Evolutionary conservation across 306 rosid species (phyloP), one percentile per base, ranked within the genome.

Genomic region (Ormosia semicastrata): DNA sequence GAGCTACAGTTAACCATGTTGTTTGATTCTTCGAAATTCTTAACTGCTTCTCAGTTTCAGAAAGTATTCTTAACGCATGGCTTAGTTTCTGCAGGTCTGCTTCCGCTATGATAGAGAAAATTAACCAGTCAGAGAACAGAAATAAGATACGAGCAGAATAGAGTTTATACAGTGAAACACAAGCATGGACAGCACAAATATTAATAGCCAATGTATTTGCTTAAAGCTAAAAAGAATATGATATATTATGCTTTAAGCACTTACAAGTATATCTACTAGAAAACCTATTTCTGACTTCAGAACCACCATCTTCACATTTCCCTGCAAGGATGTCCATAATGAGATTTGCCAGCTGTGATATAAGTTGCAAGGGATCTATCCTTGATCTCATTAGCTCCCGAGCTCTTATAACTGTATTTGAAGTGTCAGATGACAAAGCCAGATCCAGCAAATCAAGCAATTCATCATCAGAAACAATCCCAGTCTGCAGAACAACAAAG

Each of bases 241-340:
- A 71, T 15, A 10, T 6, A 33, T 36, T 54, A 78, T 37, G 49
- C 14, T 9, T 11, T 66, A 77, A 74, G 47, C 10, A 88, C 97
- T 90, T 88, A 94, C 97, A 86, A 2, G 81, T 78, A 69, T 88
- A 91, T 78, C 80, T 87, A 52, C 65, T 66, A 36, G 76, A 84
- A 75, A 92, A 90, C 81, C 76, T 87, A 74, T 71, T 87, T 67
- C 85, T 77, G 68, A 76, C 81, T 84, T 89, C 93, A 52, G 90
- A 86, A 56, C 79, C 78, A 66, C 86, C 83, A 64, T 86, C 88
- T 81, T 83, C 80, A 57, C 83, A 79, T 71, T 90, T 89, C 80
- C 95, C 95, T 3, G 92, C 97, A 68, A 94, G 98, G 82, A 94
- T 87, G 80, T 94, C 98, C 98, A 94, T 92, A 64, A 94, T 87